Percentiles rank a stretch among this genome's conserved stretches.
phyloP scores from a whole-genome alignment of 129 eudicot species.

The Chrysanthemum makinoi region DNA sequence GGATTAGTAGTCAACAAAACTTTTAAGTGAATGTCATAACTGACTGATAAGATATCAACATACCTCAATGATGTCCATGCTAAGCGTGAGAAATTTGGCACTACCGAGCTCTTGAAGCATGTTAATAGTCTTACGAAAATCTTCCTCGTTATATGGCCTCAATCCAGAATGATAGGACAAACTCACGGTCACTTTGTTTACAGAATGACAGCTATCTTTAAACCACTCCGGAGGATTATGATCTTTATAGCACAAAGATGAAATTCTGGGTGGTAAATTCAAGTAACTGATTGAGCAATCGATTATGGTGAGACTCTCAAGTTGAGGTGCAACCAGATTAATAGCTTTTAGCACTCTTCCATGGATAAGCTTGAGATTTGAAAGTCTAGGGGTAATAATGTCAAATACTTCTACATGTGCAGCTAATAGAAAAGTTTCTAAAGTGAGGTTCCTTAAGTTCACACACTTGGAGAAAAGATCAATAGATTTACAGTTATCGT shows the following conservation, averaged over 20 bases:
- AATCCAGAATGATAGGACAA: not conserved
- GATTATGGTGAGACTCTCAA: constrained; percentile 10
- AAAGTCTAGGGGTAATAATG: constrained; percentile 17
- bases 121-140: not conserved
- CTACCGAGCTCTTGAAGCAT: constrained; percentile 16
- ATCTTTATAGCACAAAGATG: not conserved
- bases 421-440: not conserved
- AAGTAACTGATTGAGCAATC: constrained; percentile 1
- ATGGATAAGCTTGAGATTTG: constrained; percentile 6
- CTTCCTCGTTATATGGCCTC: not conserved
- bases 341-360: not conserved
- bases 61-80: constrained; percentile 20
- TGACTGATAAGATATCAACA: not conserved
- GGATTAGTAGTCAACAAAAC: no score
- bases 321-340: constrained; percentile 24
- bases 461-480: constrained; percentile 24
- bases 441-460: constrained; percentile 17
- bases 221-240: not conserved
- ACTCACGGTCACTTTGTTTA: constrained; percentile 2
- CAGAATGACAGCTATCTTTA: not conserved
- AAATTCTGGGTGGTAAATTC: constrained; percentile 12
- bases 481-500: not conserved
- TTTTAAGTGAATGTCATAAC: not conserved
- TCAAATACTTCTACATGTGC: not conserved
- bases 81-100: constrained; percentile 19